Conservation (phyloP, 2,329 filamentous ascomycete genomes). For the Paracoccidioides lutzii region DNA sequence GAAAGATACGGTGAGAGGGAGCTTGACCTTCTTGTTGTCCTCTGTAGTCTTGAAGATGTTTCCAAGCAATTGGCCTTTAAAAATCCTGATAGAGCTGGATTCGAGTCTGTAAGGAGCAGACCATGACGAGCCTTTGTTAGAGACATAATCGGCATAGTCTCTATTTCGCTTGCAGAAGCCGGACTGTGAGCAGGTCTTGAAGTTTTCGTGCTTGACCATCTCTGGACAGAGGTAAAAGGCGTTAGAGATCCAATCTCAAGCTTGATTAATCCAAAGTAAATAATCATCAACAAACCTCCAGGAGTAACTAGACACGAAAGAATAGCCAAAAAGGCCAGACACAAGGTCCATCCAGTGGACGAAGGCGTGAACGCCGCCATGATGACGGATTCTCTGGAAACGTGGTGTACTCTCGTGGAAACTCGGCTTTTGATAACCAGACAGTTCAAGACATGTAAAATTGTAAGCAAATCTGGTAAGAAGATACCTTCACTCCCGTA, state of each 20-base stretch:
- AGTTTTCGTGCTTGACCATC: conserved; percentile 86
- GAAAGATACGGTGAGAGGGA: conserved; percentile 79
- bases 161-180: conserved; percentile 96
- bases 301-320: conserved; percentile 50
- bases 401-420: neutral
- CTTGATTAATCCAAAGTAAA: neutral
- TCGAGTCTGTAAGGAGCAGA: conserved; percentile 67
- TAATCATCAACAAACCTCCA: conserved; percentile 41
- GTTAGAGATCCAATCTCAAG: neutral
- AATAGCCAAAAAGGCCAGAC: conserved; percentile 46
- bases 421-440: neutral
- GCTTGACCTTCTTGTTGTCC: conserved; percentile 52
- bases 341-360: conserved; percentile 52
- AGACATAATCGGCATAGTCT: conserved; percentile 67
- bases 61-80: conserved; percentile 66
- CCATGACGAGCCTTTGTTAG: conserved; percentile 54
- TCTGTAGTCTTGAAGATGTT: conserved; percentile 68
- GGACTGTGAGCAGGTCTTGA: conserved; percentile 91
- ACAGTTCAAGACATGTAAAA: neutral
- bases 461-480: neutral
- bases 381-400: neutral
- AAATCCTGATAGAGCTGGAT: conserved; percentile 58
- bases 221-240: conserved; percentile 36
- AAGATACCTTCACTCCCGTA: neutral
- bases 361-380: conserved; percentile 24